Percentiles rank a stretch among this genome's conserved stretches.
Conservation (phyloP, 192 early-diverging fungal genomes). For the Entomortierella lignicola region DNA sequence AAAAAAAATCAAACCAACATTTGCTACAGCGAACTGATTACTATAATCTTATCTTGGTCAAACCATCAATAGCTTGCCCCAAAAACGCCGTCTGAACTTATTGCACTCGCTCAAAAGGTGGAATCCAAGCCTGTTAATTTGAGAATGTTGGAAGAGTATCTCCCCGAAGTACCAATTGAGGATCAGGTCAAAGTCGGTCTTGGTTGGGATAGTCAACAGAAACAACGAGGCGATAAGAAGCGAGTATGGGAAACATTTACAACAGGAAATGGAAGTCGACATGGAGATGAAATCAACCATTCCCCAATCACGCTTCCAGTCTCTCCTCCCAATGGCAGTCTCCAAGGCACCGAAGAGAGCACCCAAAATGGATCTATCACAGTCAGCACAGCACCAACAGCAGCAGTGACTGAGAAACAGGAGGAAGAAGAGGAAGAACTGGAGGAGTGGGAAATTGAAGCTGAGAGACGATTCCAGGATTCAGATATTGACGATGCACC, state of each 20-base stretch:
- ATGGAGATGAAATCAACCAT: slow-evolving; percentile 12
- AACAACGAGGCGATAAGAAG: slow-evolving; percentile 11
- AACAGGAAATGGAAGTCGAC: slow-evolving; percentile 19
- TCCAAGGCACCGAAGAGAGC: slow-evolving; percentile 2
- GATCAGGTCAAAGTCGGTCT: slow-evolving; percentile 49
- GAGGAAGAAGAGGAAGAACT: slow-evolving; percentile 43
- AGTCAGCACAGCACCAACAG: background rate
- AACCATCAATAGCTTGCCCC: slow-evolving; percentile 20
- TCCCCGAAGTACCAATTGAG: slow-evolving; percentile 50
- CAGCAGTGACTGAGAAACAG: background rate
- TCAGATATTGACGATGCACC: slow-evolving; percentile 38
- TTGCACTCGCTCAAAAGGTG: slow-evolving; percentile 36
- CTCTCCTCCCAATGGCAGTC: background rate
- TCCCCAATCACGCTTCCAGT: background rate
- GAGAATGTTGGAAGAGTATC: slow-evolving; percentile 40
- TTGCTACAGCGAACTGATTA: too few species aligned
- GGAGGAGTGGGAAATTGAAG: slow-evolving; percentile 56
- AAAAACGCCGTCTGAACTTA: slow-evolving; percentile 49
- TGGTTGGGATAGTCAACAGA: slow-evolving; percentile 43
- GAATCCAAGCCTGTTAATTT: slow-evolving; percentile 45
- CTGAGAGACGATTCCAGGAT: slow-evolving; percentile 50
- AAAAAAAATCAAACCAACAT: background rate
- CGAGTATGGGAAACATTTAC: slow-evolving; percentile 30
- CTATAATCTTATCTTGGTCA: too few species aligned
- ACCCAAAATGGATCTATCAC: background rate